Conservation (phyloP, 768 basidiomycete genomes). For the Pleurotus djamor region DNA sequence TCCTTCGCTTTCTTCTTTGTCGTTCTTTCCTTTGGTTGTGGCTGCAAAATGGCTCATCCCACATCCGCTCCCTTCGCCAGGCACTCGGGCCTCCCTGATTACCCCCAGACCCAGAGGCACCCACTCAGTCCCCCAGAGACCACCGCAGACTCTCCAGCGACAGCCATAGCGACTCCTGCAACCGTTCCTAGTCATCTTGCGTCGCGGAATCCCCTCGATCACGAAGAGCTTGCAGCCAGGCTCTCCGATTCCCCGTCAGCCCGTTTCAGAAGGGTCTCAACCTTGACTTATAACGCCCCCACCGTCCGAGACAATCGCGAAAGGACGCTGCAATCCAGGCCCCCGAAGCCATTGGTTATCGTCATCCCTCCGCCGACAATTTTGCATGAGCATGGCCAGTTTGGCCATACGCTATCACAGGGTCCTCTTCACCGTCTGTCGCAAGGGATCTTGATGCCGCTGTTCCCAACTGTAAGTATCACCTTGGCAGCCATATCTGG, state of each 20-base stretch:
- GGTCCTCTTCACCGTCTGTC: constrained; percentile 61
- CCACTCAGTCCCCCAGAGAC: constrained; percentile 43
- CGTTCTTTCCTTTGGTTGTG: constrained; percentile 9
- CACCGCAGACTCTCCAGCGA: constrained; percentile 17
- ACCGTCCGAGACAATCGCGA: constrained; percentile 42
- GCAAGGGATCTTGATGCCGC: constrained; percentile 72
- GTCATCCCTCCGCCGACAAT: constrained; percentile 65
- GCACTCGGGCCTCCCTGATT: constrained; percentile 39
- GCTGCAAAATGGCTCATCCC: constrained; percentile 37
- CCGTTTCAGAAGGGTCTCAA: constrained; percentile 43
- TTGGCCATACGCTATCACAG: constrained; percentile 55
- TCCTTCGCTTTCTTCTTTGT: constrained; percentile 6
- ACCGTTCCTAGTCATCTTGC: neutral
- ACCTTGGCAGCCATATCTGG: neutral
- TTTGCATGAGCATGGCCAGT: constrained; percentile 53
- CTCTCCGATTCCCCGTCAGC: constrained; percentile 27
- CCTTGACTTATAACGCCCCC: constrained; percentile 55
- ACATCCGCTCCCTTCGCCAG: constrained; percentile 41
- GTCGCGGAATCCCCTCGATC: neutral
- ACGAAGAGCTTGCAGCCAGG: constrained; percentile 12
- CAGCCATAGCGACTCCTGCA: constrained; percentile 7
- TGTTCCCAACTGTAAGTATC: constrained; percentile 62
- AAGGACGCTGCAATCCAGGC: constrained; percentile 29
- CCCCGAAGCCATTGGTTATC: constrained; percentile 56
- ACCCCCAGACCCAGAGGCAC: constrained; percentile 27